Conservation (phyloP, 208 protist species). For the Wallacemonas rigidus region DNA sequence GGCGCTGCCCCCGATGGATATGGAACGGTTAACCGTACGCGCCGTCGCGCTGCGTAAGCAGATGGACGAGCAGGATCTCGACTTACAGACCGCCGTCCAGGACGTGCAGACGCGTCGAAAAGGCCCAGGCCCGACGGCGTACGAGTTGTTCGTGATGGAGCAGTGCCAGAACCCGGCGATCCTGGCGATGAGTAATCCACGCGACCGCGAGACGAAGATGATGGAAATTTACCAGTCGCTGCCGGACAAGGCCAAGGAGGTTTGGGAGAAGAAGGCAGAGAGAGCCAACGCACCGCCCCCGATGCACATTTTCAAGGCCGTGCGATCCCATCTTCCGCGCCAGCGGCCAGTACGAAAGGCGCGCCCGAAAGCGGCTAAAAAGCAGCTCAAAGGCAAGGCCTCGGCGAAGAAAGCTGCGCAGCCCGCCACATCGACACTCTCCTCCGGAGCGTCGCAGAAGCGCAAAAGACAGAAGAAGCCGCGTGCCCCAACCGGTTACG, state of each 20-base stretch:
- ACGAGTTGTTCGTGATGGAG: slow-evolving; percentile 67
- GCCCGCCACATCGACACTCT: not conserved
- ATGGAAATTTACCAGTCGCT: slow-evolving; percentile 73
- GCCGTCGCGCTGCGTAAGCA: slow-evolving; percentile 27
- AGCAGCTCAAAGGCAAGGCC: slow-evolving; percentile 23
- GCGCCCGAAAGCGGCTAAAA: not conserved
- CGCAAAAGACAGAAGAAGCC: slow-evolving; percentile 12
- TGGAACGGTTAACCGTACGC: slow-evolving; percentile 35
- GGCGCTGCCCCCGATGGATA: slow-evolving; percentile 29
- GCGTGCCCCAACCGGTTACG: slow-evolving; percentile 37
- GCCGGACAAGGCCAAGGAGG: slow-evolving; percentile 56
- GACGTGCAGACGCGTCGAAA: not conserved
- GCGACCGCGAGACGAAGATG: slow-evolving; percentile 54
- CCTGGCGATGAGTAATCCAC: slow-evolving; percentile 30
- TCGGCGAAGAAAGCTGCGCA: slow-evolving; percentile 3
- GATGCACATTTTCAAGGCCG: not conserved
- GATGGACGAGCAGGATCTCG: slow-evolving; percentile 14
- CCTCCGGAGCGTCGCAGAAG: not conserved
- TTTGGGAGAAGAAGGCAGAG: slow-evolving; percentile 20
- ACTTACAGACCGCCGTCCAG: not conserved
- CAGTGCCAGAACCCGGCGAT: slow-evolving; percentile 66
- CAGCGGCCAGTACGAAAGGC: not conserved
- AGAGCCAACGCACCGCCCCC: not conserved
- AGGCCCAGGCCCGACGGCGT: slow-evolving; percentile 33
- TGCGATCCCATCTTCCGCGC: not conserved